These are phyloP conservation scores for Trichoderma sp. DNA, from an alignment of 2,329 filamentous ascomycete species.

Conservation along the genomic window DNA sequence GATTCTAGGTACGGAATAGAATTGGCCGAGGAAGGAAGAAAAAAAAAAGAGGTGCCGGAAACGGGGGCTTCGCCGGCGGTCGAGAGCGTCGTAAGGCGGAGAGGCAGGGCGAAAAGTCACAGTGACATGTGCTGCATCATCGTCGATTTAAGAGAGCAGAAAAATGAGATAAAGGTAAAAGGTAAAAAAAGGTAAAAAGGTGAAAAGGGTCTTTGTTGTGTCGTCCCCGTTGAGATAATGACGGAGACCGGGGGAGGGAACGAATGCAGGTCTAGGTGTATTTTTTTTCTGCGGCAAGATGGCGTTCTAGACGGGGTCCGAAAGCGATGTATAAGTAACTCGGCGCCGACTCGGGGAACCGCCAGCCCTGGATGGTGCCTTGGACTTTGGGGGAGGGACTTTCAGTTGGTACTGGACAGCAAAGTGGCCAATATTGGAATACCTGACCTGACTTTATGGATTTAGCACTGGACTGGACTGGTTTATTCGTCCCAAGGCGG, in stretches of 20 bases:
- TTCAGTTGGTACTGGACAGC: background rate
- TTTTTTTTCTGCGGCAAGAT: constrained; percentile 13
- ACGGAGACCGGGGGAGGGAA: background rate
- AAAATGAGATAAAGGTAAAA: background rate
- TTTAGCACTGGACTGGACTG: background rate
- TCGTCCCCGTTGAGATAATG: background rate
- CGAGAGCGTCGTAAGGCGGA: constrained; percentile 15
- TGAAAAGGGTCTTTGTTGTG: background rate
- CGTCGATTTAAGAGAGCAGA: background rate
- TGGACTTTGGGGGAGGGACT: background rate
- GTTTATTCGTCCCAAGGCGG: background rate
- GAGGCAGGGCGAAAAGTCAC: constrained; percentile 11
- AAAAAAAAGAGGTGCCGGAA: background rate
- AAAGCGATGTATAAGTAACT: constrained; percentile 11
- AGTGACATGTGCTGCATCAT: constrained; percentile 16
- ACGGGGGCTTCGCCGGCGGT: constrained; percentile 14
- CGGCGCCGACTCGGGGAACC: constrained; percentile 15
- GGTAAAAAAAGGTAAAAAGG: background rate
- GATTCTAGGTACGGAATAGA: constrained; percentile 1
- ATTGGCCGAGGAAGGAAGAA: background rate
- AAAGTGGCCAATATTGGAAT: constrained; percentile 4
- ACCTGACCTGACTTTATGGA: background rate
- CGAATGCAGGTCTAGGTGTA: constrained; percentile 9
- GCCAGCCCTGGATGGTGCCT: background rate
- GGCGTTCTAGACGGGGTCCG: constrained; percentile 16